Conservation (phyloP, 345 rosid species). For the Adansonia digitata region DNA sequence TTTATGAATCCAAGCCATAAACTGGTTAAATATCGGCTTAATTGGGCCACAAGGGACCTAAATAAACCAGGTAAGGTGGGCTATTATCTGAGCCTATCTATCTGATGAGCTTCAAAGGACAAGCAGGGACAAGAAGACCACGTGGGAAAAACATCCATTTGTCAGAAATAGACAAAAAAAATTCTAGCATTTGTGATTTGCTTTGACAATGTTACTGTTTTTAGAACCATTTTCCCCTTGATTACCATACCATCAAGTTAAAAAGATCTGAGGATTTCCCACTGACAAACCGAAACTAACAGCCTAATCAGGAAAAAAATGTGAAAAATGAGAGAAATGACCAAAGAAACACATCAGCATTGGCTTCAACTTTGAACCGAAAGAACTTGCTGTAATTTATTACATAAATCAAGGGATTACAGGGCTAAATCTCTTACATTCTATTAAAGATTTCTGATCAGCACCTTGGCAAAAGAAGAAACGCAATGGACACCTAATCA, state of each 20-base stretch:
- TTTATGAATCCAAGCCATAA: background rate
- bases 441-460: constrained; percentile 54
- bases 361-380: too few relatives aligned
- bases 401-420: constrained; percentile 32
- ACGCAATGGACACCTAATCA: constrained; percentile 59
- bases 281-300: background rate
- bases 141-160: background rate
- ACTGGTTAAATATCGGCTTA: background rate
- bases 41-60: background rate
- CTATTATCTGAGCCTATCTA: background rate
- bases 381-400: background rate
- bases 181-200: background rate
- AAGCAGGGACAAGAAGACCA: background rate
- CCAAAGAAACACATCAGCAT: background rate
- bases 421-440: constrained; percentile 57
- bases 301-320: background rate
- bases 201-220: background rate
- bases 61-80: background rate
- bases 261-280: background rate
- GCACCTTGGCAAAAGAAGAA: constrained; percentile 77
- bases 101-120: background rate
- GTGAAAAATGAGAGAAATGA: background rate
- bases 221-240: background rate
- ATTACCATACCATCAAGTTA: background rate
- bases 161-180: background rate